Conservation (phyloP, 768 basidiomycete species). For the Xerocomellus dryophilus region DNA sequence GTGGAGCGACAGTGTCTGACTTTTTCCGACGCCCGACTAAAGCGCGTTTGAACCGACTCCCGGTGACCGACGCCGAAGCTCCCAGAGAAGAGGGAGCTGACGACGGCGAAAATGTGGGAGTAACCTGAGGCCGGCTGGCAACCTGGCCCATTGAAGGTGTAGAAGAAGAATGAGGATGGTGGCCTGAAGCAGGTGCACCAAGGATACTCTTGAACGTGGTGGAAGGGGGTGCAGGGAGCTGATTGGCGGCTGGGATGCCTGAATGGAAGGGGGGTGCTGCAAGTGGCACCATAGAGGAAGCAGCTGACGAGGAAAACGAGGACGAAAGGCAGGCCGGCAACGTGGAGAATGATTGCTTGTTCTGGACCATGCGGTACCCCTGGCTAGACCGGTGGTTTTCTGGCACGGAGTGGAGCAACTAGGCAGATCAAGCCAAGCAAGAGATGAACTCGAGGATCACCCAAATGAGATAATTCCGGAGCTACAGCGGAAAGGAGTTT, state of each 20-base stretch:
- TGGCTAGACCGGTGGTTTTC: conserved; percentile 20
- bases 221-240: conserved; percentile 34
- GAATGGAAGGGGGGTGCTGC: conserved; percentile 37
- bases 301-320: conserved; percentile 45
- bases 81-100: conserved; percentile 27
- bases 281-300: conserved; percentile 40
- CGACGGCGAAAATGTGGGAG: conserved; percentile 24
- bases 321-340: conserved; percentile 42
- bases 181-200: conserved; percentile 25
- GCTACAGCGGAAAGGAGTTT: conserved; percentile 22
- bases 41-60: conserved; percentile 31
- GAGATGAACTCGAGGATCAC: conserved; percentile 30
- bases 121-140: conserved; percentile 32
- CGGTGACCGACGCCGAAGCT: conserved; percentile 19
- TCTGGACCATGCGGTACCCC: conserved; percentile 31
- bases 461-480: conserved; percentile 29
- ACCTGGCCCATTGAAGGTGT: conserved; percentile 34
- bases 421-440: conserved; percentile 22
- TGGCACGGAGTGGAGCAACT: conserved; percentile 11
- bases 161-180: conserved; percentile 26
- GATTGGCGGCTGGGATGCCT: conserved; percentile 45
- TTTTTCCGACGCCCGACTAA: conserved; percentile 35
- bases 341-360: conserved; percentile 38
- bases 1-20: conserved; percentile 19
- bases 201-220: conserved; percentile 35